Conservation (phyloP, 306 rosid species). For the Vicia villosa region DNA sequence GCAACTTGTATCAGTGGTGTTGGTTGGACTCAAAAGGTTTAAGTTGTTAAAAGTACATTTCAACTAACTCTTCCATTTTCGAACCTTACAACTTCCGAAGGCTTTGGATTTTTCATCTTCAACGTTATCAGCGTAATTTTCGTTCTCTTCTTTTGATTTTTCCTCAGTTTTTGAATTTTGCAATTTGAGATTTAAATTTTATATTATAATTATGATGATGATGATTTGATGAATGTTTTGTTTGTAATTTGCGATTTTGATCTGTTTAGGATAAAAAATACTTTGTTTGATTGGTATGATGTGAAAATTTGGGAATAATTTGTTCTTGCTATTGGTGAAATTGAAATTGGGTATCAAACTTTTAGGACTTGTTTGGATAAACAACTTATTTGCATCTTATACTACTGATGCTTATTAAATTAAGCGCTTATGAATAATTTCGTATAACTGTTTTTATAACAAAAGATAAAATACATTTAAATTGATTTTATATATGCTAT, state of each 20-base stretch:
- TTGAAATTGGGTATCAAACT: neutral
- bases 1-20: neutral
- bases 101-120: neutral
- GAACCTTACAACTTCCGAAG: neutral
- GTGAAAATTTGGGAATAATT: neutral
- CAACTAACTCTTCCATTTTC: neutral
- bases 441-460: no score
- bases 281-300: neutral
- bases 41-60: neutral
- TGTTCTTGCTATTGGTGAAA: neutral
- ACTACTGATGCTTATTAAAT: no score
- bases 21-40: neutral
- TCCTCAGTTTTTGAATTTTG: neutral
- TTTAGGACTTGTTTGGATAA: neutral
- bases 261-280: neutral
- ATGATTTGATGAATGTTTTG: neutral
- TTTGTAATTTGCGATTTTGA: conserved; percentile 19
- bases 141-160: neutral
- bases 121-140: conserved; percentile 9
- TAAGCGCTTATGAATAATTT: no score
- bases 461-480: no score
- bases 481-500: no score
- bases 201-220: neutral
- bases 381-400: no score
- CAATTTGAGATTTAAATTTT: neutral